Percentiles rank a stretch among this genome's conserved stretches.
phyloP scores from a whole-genome alignment of 352 stramenopile genomes.

The Pythium rishiriense region DNA sequence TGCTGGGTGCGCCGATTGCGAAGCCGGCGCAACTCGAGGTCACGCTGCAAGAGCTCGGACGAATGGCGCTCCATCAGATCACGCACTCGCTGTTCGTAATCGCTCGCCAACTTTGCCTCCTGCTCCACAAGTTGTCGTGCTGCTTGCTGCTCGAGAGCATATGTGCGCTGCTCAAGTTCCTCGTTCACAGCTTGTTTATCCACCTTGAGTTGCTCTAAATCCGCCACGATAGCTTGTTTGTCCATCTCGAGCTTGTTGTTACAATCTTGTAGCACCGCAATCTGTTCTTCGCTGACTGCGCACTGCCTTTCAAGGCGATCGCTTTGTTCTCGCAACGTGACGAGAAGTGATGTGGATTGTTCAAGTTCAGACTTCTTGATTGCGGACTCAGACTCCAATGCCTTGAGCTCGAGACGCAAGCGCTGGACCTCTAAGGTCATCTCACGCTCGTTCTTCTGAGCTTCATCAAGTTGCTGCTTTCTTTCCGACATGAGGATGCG shows the following conservation, averaged over 20 bases:
- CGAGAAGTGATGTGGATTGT: neutral
- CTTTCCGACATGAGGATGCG: constrained; percentile 36
- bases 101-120: constrained; percentile 37
- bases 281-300: constrained; percentile 14
- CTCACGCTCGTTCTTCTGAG: constrained; percentile 12
- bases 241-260: constrained; percentile 16
- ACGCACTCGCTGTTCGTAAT: constrained; percentile 38
- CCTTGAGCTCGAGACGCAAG: constrained; percentile 7
- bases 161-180: constrained; percentile 21
- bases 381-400: neutral
- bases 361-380: constrained; percentile 4
- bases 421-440: constrained; percentile 25
- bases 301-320: neutral
- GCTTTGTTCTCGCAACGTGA: neutral
- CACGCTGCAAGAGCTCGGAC: constrained; percentile 33
- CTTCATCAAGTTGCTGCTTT: constrained; percentile 26
- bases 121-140: constrained; percentile 33
- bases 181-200: constrained; percentile 14
- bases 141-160: constrained; percentile 36
- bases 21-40: constrained; percentile 24
- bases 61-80: constrained; percentile 47
- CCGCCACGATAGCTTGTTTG: constrained; percentile 9
- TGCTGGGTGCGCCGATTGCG: constrained; percentile 1
- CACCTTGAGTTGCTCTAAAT: constrained; percentile 16
- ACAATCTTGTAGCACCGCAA: constrained; percentile 19